These are phyloP conservation scores for Alternaria burnsii DNA, from an alignment of 2,329 filamentous ascomycete species.

Conservation along the genomic window DNA sequence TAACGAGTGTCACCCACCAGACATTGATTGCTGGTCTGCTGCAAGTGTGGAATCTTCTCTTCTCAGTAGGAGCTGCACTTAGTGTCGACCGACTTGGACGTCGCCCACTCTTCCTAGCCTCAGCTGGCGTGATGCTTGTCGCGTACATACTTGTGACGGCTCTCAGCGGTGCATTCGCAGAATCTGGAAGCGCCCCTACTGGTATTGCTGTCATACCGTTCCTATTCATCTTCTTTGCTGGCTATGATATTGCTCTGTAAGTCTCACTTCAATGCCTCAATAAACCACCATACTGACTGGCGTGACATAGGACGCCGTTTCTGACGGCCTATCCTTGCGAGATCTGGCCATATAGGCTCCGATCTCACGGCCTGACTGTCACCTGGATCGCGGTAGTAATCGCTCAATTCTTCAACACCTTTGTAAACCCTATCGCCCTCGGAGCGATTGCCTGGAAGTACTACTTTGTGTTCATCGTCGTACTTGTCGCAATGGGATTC, in stretches of 20 bases:
- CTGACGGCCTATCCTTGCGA: too few relatives aligned
- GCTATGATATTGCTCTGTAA: too few relatives aligned
- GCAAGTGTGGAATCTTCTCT: neutral
- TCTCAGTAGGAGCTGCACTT: neutral
- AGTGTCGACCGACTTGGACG: neutral
- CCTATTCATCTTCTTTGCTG: neutral
- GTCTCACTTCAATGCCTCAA: too few relatives aligned
- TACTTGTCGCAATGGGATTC: conserved; percentile 13
- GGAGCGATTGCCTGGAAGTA: neutral
- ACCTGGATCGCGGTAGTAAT: too few relatives aligned
- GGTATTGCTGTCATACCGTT: neutral
- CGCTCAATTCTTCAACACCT: too few relatives aligned
- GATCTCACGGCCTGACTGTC: too few relatives aligned
- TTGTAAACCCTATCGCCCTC: neutral
- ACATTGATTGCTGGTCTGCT: too few relatives aligned
- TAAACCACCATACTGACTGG: too few relatives aligned
- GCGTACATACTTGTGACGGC: neutral
- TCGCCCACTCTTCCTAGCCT: neutral
- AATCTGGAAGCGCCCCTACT: neutral
- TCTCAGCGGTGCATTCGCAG: neutral
- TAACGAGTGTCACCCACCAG: neutral
- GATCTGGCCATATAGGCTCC: too few relatives aligned
- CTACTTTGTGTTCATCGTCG: conserved; percentile 32
- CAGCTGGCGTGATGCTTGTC: neutral
- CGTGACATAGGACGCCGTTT: too few relatives aligned